Percentiles rank a stretch among this genome's conserved stretches.
phyloP scores from a whole-genome alignment of 1,284 basidiomycete species.

The Cryptococcus jaspeensis region DNA sequence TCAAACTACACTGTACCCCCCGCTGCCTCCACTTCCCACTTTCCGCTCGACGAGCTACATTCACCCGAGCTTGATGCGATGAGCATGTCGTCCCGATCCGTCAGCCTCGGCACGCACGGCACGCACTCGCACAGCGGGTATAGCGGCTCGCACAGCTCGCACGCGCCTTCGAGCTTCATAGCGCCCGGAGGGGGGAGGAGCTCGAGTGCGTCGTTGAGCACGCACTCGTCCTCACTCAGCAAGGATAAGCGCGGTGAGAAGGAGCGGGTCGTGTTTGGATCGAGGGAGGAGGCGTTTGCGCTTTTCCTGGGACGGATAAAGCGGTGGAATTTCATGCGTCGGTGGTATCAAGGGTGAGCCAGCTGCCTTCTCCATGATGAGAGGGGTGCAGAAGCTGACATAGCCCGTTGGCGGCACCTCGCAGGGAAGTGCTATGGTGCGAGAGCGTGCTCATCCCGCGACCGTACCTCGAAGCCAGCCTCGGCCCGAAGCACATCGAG shows the following conservation, averaged over 20 bases:
- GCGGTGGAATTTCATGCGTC: slow-evolving; percentile 46
- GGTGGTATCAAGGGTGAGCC: slow-evolving; percentile 49
- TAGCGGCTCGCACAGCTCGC: no score
- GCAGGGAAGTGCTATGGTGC: slow-evolving; percentile 47
- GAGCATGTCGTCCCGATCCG: neutral
- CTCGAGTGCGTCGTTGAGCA: slow-evolving; percentile 4
- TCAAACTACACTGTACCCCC: slow-evolving; percentile 7
- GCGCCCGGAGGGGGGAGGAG: slow-evolving; percentile 4
- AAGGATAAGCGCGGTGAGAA: slow-evolving; percentile 9
- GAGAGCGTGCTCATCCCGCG: slow-evolving; percentile 46
- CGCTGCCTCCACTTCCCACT: slow-evolving; percentile 2
- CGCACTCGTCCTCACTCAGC: neutral
- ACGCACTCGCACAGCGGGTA: no score
- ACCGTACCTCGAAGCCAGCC: slow-evolving; percentile 30
- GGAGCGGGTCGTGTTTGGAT: slow-evolving; percentile 2
- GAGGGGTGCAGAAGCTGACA: no score
- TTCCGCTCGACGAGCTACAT: neutral
- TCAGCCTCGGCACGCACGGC: neutral
- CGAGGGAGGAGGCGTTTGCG: slow-evolving; percentile 42
- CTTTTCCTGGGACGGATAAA: slow-evolving; percentile 41
- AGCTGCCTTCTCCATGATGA: no score
- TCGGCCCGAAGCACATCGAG: slow-evolving; percentile 44
- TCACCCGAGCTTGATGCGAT: slow-evolving; percentile 1
- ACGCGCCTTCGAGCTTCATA: neutral
- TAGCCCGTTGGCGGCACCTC: no score